Percentiles rank a stretch among this genome's conserved stretches.
These are phyloP conservation scores for Populus simonii DNA, from an alignment of 345 rosid species.

Conservation along the genomic window DNA sequence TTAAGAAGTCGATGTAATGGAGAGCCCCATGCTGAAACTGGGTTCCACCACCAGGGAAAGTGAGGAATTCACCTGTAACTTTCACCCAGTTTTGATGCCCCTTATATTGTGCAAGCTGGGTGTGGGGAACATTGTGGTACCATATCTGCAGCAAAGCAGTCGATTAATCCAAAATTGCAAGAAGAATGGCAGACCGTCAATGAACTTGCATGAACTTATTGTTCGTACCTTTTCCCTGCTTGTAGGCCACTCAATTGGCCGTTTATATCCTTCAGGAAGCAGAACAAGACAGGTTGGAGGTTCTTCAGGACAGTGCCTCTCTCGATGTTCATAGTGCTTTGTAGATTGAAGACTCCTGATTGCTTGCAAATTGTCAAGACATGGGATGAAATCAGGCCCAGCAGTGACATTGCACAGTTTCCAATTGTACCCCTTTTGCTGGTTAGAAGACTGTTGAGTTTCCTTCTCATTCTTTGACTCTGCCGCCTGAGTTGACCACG, in stretches of 20 bases:
- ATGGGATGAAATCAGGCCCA: conserved; percentile 90
- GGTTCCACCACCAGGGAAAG: conserved; percentile 63
- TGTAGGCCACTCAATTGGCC: conserved; percentile 81
- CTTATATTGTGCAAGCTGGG: conserved; percentile 76
- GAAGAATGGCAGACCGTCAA: background rate
- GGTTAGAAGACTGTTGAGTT: conserved; percentile 47
- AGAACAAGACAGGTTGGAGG: conserved; percentile 90
- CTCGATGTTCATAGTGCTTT: conserved; percentile 94
- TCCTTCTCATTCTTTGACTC: conserved; percentile 91
- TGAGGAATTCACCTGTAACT: conserved; percentile 41
- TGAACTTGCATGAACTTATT: background rate
- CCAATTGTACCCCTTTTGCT: conserved; percentile 55
- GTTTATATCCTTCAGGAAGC: conserved; percentile 81
- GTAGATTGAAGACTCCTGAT: conserved; percentile 65
- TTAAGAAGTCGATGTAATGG: too few species aligned
- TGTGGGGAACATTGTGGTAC: conserved; percentile 89
- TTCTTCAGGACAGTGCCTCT: conserved; percentile 89
- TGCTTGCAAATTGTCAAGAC: conserved; percentile 89
- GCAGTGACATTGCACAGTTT: conserved; percentile 83
- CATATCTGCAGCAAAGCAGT: conserved; percentile 60
- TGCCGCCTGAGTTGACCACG: conserved; percentile 85
- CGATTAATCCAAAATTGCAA: conserved; percentile 1
- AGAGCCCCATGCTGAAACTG: too few species aligned
- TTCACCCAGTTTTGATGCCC: conserved; percentile 99
- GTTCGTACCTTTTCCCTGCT: conserved; percentile 86